A percentile compares a stretch with the other conserved stretches of the same genome.
These are phyloP conservation scores for Mycoemilia scoparia DNA, from an alignment of 192 early-diverging fungal species.

Conservation along the genomic window DNA sequence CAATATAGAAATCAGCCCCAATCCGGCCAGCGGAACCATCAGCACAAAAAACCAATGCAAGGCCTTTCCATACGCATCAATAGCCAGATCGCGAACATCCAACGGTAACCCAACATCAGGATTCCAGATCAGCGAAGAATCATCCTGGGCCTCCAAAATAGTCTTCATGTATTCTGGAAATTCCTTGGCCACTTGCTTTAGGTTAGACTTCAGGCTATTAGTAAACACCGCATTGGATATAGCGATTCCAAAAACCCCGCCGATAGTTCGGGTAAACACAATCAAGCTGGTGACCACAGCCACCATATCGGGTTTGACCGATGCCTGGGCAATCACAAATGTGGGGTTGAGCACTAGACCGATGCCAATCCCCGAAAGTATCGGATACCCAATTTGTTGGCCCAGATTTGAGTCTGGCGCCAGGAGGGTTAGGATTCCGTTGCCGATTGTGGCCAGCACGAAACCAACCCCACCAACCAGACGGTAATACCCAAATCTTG, in stretches of 20 bases:
- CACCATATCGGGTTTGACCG: constrained; percentile 10
- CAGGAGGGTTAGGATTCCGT: constrained; percentile 36
- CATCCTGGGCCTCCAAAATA: constrained; percentile 18
- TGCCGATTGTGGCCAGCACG: constrained; percentile 36
- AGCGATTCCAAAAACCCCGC: constrained; percentile 19
- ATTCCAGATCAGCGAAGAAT: constrained; percentile 13
- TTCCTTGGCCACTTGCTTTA: constrained; percentile 8
- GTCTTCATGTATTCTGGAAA: constrained; percentile 16
- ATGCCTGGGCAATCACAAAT: constrained; percentile 16
- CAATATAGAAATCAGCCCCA: no score
- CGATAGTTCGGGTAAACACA: constrained; percentile 19
- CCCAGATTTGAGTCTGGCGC: constrained; percentile 26
- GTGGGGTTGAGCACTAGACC: constrained; percentile 23
- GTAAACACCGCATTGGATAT: constrained; percentile 13
- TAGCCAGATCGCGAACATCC: constrained; percentile 16
- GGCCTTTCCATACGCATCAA: constrained; percentile 34
- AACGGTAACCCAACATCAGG: constrained; percentile 8
- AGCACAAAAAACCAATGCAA: no score
- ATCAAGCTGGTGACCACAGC: constrained; percentile 20
- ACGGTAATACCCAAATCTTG: constrained; percentile 37
- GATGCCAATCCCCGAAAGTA: constrained; percentile 22
- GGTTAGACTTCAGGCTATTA: constrained; percentile 11
- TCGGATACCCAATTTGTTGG: constrained; percentile 27
- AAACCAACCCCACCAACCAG: constrained; percentile 41
- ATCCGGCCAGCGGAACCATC: no score